A percentile compares a stretch with the other conserved stretches of the same genome.
Evolutionary conservation across 345 rosid species (phyloP).

Genomic region (Populus tremula): DNA sequence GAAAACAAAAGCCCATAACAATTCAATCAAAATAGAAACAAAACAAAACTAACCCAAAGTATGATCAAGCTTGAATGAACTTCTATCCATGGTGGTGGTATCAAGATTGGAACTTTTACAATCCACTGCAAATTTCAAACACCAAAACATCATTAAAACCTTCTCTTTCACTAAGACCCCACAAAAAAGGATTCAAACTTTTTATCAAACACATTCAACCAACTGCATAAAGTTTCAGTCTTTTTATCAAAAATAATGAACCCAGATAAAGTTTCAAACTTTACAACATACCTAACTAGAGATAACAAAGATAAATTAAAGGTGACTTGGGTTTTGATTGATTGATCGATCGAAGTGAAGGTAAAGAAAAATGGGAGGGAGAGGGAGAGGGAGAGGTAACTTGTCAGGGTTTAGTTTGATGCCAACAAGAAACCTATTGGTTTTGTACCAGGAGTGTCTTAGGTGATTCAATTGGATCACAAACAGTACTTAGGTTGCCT

Average conservation of each 20-base stretch:
- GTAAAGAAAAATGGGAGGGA: constrained; percentile 1
- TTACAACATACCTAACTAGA: constrained; percentile 39
- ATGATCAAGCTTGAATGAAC: constrained; percentile 63
- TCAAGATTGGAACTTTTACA: neutral
- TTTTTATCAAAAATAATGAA: neutral
- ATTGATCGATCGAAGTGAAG: constrained; percentile 2
- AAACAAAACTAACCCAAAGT: constrained; percentile 52
- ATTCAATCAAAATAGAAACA: neutral
- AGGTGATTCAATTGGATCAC: neutral
- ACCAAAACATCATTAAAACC: constrained; percentile 33
- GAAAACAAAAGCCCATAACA: neutral
- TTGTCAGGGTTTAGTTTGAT: constrained; percentile 23
- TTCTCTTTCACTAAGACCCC: constrained; percentile 10
- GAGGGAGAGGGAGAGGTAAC: constrained; percentile 6
- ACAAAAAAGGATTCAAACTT: neutral
- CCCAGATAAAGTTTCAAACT: neutral
- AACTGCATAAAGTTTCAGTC: neutral
- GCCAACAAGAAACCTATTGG: constrained; percentile 31
- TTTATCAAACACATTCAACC: neutral
- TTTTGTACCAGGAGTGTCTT: neutral
- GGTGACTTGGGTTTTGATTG: constrained; percentile 13
- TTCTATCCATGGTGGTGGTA: constrained; percentile 51
- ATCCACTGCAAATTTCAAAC: constrained; percentile 49
- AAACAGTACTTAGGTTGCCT: neutral
- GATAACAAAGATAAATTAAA: neutral